Conservation (phyloP, 768 basidiomycete species). For the Galerina marginata region DNA sequence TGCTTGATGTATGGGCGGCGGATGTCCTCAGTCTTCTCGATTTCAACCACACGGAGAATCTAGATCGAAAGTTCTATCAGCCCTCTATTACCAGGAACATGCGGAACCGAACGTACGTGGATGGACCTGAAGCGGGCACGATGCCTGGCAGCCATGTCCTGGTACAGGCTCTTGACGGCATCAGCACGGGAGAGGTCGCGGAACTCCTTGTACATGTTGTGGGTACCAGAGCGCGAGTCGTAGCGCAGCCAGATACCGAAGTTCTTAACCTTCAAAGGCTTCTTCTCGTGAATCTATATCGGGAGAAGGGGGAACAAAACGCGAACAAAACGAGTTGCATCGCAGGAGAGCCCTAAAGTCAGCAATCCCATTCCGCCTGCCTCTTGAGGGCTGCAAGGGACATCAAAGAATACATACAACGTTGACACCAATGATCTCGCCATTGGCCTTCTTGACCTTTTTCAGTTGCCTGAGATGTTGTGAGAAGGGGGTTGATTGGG, state of each 20-base stretch:
- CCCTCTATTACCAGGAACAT: not conserved
- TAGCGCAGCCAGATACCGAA: constrained; percentile 99
- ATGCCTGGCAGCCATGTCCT: constrained; percentile 99
- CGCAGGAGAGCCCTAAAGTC: constrained; percentile 36
- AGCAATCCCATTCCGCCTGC: constrained; percentile 81
- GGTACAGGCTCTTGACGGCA: constrained; percentile 96
- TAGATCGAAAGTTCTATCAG: constrained; percentile 31
- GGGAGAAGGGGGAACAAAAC: constrained; percentile 28
- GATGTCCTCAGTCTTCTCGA: constrained; percentile 89
- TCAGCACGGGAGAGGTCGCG: constrained; percentile 93
- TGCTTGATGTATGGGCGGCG: constrained; percentile 99
- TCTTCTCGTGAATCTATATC: constrained; percentile 94
- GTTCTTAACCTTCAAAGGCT: constrained; percentile 98
- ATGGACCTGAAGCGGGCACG: constrained; percentile 99
- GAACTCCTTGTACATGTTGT: constrained; percentile 99
- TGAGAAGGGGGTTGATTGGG: not conserved
- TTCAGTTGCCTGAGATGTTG: constrained; percentile 75
- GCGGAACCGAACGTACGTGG: constrained; percentile 62
- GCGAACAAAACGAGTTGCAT: constrained; percentile 31
- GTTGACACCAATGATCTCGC: constrained; percentile 99
- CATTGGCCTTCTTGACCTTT: constrained; percentile 99
- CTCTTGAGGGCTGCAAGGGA: constrained; percentile 84
- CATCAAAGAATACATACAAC: constrained; percentile 79
- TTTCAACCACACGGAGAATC: constrained; percentile 98
- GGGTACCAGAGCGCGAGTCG: constrained; percentile 98